These are phyloP conservation scores for Clavaria fumosa DNA, from an alignment of 768 basidiomycete species.

Conservation along the genomic window DNA sequence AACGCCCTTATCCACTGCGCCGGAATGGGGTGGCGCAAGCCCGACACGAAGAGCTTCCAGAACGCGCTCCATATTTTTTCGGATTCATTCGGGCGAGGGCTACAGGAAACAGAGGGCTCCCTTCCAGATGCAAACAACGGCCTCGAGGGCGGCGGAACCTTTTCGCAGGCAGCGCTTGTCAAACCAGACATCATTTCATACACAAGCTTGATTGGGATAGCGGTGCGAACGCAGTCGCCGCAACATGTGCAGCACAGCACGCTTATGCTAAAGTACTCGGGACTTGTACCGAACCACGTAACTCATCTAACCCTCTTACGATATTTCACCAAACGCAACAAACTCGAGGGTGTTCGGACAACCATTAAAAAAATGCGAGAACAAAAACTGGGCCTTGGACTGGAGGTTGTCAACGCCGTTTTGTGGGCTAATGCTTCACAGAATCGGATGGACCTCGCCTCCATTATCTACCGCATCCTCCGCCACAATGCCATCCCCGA, in stretches of 20 bases:
- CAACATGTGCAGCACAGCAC: constrained; percentile 35
- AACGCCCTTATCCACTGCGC: constrained; percentile 57
- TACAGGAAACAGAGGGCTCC: constrained; percentile 28
- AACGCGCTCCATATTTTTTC: constrained; percentile 42
- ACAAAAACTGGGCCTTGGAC: constrained; percentile 34
- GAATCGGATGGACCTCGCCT: constrained; percentile 37
- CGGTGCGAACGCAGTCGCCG: constrained; percentile 32
- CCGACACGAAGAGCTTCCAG: constrained; percentile 39
- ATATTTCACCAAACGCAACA: constrained; percentile 33
- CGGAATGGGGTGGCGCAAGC: constrained; percentile 49
- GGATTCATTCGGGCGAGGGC: constrained; percentile 44
- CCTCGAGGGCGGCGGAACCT: constrained; percentile 7
- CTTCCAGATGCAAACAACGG: constrained; percentile 12
- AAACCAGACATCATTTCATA: constrained; percentile 56
- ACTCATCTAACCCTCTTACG: constrained; percentile 46
- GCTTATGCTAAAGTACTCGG: constrained; percentile 37
- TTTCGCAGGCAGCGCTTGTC: constrained; percentile 10
- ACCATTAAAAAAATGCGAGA: constrained; percentile 37
- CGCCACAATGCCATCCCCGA: constrained; percentile 34
- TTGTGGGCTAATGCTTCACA: constrained; percentile 53
- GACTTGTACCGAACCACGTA: constrained; percentile 39
- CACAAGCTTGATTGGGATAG: constrained; percentile 50
- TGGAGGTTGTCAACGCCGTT: constrained; percentile 56
- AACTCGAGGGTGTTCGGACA: constrained; percentile 38
- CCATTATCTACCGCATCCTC: constrained; percentile 47